These are phyloP conservation scores for Saccharomyces mikatae DNA, from an alignment of 805 yeast species.

Conservation along the genomic window DNA sequence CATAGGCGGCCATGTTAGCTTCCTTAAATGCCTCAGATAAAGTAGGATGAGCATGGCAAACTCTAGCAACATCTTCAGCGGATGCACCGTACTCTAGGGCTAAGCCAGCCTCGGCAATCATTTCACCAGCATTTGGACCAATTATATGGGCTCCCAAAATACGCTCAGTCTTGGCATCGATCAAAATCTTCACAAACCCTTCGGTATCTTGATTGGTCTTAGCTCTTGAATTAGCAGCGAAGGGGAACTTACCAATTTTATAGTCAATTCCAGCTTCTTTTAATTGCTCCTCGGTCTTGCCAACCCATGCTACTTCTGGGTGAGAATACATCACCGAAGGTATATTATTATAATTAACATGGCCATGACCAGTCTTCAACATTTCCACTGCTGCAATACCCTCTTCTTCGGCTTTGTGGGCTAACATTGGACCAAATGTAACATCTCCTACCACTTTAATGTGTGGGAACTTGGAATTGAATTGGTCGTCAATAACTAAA, in stretches of 20 bases:
- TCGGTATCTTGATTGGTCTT: conserved; percentile 96
- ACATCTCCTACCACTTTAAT: conserved; percentile 97
- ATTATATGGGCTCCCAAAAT: conserved; percentile 93
- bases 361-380: conserved; percentile 90
- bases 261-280: conserved; percentile 86
- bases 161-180: conserved; percentile 96
- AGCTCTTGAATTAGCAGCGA: conserved; percentile 98
- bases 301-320: conserved; percentile 99
- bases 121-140: conserved; percentile 98
- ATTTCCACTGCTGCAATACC: conserved; percentile 97
- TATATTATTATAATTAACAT: conserved; percentile 94
- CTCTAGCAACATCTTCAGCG: conserved; percentile 94
- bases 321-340: conserved; percentile 99
- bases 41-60: conserved; percentile 98
- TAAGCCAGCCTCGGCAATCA: conserved; percentile 97
- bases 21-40: conserved; percentile 96
- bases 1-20: conserved; percentile 89
- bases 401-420: conserved; percentile 99
- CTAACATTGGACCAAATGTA: conserved; percentile 98
- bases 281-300: conserved; percentile 89
- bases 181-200: conserved; percentile 91
- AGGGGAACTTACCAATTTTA: conserved; percentile 96
- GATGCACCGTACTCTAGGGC: conserved; percentile 98
- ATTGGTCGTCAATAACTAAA: conserved; percentile 88
- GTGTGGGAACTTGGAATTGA: conserved; percentile 84